Evolutionary conservation across 805 yeast species (phyloP).

Genomic region (Clavispora phyllophila): DNA sequence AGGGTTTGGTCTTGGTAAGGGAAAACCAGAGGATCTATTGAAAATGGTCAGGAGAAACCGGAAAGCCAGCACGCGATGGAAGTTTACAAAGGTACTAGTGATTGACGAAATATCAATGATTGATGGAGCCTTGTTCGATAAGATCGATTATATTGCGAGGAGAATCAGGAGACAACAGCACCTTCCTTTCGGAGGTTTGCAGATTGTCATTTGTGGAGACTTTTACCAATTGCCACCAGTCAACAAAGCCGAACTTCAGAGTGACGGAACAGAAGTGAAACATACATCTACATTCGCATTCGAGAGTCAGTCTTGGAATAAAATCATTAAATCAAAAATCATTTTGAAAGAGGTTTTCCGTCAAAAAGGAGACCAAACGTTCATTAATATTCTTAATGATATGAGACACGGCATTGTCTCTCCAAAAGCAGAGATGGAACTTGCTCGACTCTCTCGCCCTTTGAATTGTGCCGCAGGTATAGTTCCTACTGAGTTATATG

Average conservation of each 20-base stretch:
- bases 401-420: conserved; percentile 69
- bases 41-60: conserved; percentile 45
- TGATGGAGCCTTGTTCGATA: conserved; percentile 71
- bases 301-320: conserved; percentile 66
- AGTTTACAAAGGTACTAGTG: conserved; percentile 59
- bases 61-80: conserved; percentile 55
- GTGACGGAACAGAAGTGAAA: conserved; percentile 17
- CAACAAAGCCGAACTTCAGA: conserved; percentile 27
- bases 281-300: conserved; percentile 56
- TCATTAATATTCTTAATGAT: conserved; percentile 75
- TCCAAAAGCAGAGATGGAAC: conserved; percentile 41
- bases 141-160: conserved; percentile 67
- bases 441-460: conserved; percentile 52
- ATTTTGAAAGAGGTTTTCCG: conserved; percentile 78
- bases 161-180: conserved; percentile 41
- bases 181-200: conserved; percentile 91
- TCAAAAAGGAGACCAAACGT: conserved; percentile 72
- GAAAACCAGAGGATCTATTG: conserved; percentile 40
- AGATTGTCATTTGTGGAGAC: conserved; percentile 87
- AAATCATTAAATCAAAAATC: conserved; percentile 58
- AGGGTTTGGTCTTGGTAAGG: conserved; percentile 77
- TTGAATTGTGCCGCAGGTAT: conserved; percentile 67
- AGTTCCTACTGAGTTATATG: conserved; percentile 82
- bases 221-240: conserved; percentile 96
- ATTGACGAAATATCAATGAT: conserved; percentile 96